phyloP scores from a whole-genome alignment of 768 basidiomycete species.

The Boletus fagicola region DNA sequence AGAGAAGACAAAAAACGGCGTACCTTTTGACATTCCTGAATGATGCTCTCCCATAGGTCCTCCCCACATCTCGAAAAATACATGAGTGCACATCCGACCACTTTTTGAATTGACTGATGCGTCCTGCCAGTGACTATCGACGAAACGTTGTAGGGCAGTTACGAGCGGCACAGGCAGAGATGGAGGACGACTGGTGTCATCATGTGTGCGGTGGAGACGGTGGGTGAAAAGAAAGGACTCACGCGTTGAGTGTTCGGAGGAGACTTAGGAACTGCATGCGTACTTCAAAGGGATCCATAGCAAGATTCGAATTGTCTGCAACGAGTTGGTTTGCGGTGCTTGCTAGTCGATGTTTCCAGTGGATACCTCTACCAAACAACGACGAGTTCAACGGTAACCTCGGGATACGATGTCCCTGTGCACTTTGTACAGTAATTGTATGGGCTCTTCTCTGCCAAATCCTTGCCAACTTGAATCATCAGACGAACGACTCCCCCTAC shows the following conservation, averaged over 20 bases:
- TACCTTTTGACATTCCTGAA: slow-evolving; percentile 90
- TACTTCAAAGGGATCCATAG: slow-evolving; percentile 62
- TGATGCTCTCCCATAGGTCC: slow-evolving; percentile 90
- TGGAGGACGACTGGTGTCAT: neutral
- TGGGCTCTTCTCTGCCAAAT: no score
- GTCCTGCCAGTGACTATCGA: slow-evolving; percentile 51
- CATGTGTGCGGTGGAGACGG: no score
- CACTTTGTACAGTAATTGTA: no score
- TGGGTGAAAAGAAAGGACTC: slow-evolving; percentile 4
- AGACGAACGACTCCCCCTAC: no score
- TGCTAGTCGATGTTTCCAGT: no score
- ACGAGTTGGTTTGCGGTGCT: no score
- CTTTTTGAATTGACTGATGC: slow-evolving; percentile 85
- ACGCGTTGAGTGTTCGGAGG: slow-evolving; percentile 66
- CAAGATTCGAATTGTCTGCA: neutral
- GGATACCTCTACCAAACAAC: no score
- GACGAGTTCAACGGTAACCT: no score
- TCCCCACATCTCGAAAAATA: slow-evolving; percentile 83
- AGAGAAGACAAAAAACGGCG: neutral
- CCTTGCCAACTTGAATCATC: no score
- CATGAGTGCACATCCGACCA: slow-evolving; percentile 82
- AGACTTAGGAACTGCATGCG: slow-evolving; percentile 70
- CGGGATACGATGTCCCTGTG: no score
- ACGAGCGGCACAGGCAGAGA: neutral
- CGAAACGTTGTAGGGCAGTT: neutral